A percentile compares a stretch with the other conserved stretches of the same genome.
phyloP scores from a whole-genome alignment of 257 asterid species.

The Lantana camara region DNA sequence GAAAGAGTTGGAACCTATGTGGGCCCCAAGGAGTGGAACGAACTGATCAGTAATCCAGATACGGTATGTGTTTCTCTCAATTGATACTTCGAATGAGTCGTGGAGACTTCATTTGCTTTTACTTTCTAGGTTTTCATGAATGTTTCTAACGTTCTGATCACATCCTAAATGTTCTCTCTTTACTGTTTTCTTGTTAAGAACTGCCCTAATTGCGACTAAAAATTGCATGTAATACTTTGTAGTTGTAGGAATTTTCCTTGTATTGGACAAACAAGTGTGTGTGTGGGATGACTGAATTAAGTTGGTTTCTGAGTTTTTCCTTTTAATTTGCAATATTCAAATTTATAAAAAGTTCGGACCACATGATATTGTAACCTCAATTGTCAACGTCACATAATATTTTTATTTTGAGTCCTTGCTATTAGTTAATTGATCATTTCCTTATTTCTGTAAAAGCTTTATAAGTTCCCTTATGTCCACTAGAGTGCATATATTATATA shows the following conservation, averaged over 20 bases:
- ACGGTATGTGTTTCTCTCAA: constrained; percentile 54
- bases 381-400: background rate
- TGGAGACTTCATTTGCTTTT: constrained; percentile 1
- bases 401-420: background rate
- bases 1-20: constrained; percentile 89
- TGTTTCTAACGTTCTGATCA: constrained; percentile 3
- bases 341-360: constrained; percentile 12
- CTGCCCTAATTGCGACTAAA: constrained; percentile 8
- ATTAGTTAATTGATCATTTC: background rate
- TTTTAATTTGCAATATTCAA: background rate
- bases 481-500: background rate
- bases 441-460: constrained; percentile 1
- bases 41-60: constrained; percentile 77
- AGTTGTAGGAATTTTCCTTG: background rate
- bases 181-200: background rate
- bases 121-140: constrained; percentile 5
- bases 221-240: background rate
- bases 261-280: background rate
- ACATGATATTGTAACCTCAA: constrained; percentile 2
- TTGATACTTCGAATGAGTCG: background rate
- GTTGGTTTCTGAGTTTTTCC: too few species aligned
- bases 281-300: constrained; percentile 12
- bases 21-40: constrained; percentile 84
- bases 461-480: background rate
- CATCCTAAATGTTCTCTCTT: constrained; percentile 1